Evolutionary conservation across 2,329 filamentous ascomycete species (phyloP).

Genomic region (Calonectria naviculata): DNA sequence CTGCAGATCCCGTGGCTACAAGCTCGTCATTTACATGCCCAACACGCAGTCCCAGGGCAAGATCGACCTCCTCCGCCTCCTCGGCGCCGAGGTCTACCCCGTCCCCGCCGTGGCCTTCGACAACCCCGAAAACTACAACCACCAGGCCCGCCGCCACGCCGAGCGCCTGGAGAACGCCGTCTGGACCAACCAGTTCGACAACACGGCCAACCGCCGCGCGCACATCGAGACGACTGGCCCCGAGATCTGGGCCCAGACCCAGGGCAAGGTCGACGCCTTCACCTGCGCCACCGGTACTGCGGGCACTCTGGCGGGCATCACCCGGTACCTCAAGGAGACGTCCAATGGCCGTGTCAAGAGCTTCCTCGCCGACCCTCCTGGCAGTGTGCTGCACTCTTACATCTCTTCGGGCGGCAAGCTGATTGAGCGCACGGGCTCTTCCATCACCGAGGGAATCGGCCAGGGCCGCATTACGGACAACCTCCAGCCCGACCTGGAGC

Average conservation of each 20-base stretch:
- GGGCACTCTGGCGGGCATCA: constrained; percentile 90
- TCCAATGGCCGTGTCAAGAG: constrained; percentile 83
- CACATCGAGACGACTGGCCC: constrained; percentile 98
- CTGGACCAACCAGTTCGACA: constrained; percentile 99
- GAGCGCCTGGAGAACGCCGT: constrained; percentile 87
- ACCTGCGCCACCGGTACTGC: constrained; percentile 95
- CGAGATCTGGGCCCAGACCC: constrained; percentile 96
- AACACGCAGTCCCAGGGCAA: constrained; percentile 99
- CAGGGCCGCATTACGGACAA: constrained; percentile 98
- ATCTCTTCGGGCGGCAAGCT: constrained; percentile 87
- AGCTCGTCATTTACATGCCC: constrained; percentile 99
- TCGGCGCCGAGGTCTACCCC: constrained; percentile 95
- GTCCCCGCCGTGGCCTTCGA: constrained; percentile 97
- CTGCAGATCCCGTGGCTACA: constrained; percentile 91
- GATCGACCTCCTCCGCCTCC: constrained; percentile 88
- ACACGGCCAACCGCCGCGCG: constrained; percentile 90
- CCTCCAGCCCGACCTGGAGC: constrained; percentile 82
- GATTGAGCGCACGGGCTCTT: constrained; percentile 82
- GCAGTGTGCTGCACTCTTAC: constrained; percentile 93
- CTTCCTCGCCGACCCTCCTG: constrained; percentile 94
- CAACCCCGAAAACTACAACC: constrained; percentile 97
- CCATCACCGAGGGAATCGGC: constrained; percentile 97
- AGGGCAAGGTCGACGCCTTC: constrained; percentile 89
- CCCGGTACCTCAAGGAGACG: constrained; percentile 87
- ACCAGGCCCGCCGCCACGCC: constrained; percentile 92